Evolutionary conservation across 78 protist genomes (phyloP).

Genomic region (Dictyostelium firmibasis): DNA sequence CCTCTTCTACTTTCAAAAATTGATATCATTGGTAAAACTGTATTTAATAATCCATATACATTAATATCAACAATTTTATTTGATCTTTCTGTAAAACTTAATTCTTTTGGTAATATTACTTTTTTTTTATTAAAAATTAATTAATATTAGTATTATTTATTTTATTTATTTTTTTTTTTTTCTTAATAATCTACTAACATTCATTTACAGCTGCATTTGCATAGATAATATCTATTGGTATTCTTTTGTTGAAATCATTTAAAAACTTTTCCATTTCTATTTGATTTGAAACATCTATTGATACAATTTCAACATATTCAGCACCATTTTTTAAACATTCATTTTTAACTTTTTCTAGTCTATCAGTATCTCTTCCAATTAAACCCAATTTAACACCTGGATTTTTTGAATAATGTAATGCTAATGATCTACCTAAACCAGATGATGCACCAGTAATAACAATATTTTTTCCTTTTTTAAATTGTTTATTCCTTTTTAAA

Average conservation of each 20-base stretch:
- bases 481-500: neutral
- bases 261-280: neutral
- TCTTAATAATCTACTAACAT: no score
- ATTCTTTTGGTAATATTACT: neutral
- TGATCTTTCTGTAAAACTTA: neutral
- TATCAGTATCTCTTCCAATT: neutral
- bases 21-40: constrained; percentile 32
- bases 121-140: neutral
- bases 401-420: neutral
- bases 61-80: neutral
- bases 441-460: neutral
- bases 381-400: neutral
- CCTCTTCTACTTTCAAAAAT: neutral
- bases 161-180: no score
- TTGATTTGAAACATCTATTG: constrained; percentile 2
- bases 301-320: neutral
- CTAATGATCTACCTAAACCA: constrained; percentile 21
- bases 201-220: constrained; percentile 54
- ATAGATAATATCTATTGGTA: constrained; percentile 22
- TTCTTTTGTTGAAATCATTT: neutral
- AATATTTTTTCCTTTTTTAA: neutral
- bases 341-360: neutral
- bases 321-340: constrained; percentile 23
- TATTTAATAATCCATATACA: constrained; percentile 49
- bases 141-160: no score